Evolutionary conservation across 805 yeast genomes (phyloP).

Genomic region (Starmerella bombicola): DNA sequence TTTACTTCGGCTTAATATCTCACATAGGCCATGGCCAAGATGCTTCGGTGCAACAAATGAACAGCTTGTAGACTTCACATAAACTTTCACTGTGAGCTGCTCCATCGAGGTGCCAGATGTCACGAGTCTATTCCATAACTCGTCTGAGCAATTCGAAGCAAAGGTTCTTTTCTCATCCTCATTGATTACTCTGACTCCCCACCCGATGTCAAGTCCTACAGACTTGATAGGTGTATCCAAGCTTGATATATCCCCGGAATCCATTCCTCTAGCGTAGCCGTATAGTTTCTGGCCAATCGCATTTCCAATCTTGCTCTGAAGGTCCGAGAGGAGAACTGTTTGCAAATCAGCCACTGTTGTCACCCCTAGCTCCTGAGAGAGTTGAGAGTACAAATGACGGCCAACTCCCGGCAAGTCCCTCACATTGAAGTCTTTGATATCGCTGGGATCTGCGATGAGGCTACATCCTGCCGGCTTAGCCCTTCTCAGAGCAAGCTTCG

Average conservation of each 20-base stretch:
- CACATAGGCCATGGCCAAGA: slow-evolving; percentile 77
- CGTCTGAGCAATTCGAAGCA: slow-evolving; percentile 43
- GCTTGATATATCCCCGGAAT: slow-evolving; percentile 38
- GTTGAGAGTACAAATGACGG: slow-evolving; percentile 33
- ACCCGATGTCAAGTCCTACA: slow-evolving; percentile 77
- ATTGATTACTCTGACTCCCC: slow-evolving; percentile 69
- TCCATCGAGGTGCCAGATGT: slow-evolving; percentile 31
- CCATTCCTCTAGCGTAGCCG: slow-evolving; percentile 54
- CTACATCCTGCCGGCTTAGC: slow-evolving; percentile 73
- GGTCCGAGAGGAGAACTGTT: slow-evolving; percentile 26
- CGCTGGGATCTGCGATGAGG: slow-evolving; percentile 28
- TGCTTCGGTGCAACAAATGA: slow-evolving; percentile 66
- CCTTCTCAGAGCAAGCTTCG: slow-evolving; percentile 55
- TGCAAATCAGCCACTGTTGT: slow-evolving; percentile 34
- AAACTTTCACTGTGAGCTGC: slow-evolving; percentile 44
- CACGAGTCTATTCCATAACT: slow-evolving; percentile 43
- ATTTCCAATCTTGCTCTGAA: slow-evolving; percentile 46
- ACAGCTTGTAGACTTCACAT: slow-evolving; percentile 51
- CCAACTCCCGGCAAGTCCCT: slow-evolving; percentile 36
- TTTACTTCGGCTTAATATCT: slow-evolving; percentile 45
- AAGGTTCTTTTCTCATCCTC: slow-evolving; percentile 54
- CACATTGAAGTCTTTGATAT: slow-evolving; percentile 20
- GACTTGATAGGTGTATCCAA: slow-evolving; percentile 46
- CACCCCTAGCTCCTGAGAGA: slow-evolving; percentile 30
- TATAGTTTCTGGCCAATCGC: slow-evolving; percentile 57